phyloP scores from a whole-genome alignment of 805 yeast species.

The Saccharomycopsis guyanensis region DNA sequence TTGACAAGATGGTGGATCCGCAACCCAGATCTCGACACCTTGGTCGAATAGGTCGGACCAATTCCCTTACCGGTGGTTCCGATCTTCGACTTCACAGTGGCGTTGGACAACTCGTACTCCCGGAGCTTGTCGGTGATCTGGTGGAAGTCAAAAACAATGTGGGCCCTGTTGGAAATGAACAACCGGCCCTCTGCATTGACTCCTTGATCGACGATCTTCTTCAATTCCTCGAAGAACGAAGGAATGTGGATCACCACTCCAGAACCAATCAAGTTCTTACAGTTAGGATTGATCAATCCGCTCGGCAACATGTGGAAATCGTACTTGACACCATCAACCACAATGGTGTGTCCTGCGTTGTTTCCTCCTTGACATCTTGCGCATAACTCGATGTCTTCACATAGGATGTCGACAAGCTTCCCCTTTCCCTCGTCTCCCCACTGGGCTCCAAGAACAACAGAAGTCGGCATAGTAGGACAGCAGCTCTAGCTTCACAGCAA shows the following conservation, averaged over 20 bases:
- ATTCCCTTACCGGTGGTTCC: constrained; percentile 99
- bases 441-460: constrained; percentile 95
- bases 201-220: constrained; percentile 75
- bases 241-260: constrained; percentile 97
- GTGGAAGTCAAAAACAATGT: constrained; percentile 95
- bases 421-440: constrained; percentile 99
- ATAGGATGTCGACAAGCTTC: constrained; percentile 87
- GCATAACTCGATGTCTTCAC: constrained; percentile 93
- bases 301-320: constrained; percentile 99
- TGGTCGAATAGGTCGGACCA: constrained; percentile 96
- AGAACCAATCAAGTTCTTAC: constrained; percentile 84
- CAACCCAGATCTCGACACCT: constrained; percentile 93
- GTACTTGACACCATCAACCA: constrained; percentile 78
- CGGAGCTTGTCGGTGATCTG: constrained; percentile 93
- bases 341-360: constrained; percentile 98
- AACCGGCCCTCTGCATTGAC: constrained; percentile 57
- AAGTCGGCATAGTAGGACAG: constrained; percentile 34
- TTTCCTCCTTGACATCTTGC: constrained; percentile 99
- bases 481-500: not conserved
- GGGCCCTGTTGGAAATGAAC: constrained; percentile 89
- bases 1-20: constrained; percentile 93
- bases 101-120: constrained; percentile 75
- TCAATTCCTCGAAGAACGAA: constrained; percentile 82
- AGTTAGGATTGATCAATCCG: constrained; percentile 91
- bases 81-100: constrained; percentile 68